Conservation (phyloP, 148 eudicot species). For the Vaccinium myrtillus region DNA sequence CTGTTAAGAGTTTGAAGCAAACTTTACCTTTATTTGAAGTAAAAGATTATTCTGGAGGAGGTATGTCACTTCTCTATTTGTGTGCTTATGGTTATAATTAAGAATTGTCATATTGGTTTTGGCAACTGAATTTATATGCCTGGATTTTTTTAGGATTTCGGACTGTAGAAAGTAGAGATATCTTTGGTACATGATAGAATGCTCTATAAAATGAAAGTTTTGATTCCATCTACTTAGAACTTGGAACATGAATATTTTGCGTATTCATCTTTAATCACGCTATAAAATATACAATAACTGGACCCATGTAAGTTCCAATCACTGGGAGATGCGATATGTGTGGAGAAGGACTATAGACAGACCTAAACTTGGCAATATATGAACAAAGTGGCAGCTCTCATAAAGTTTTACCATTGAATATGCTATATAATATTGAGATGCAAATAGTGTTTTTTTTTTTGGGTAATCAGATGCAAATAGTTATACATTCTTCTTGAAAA, state of each 20-base stretch:
- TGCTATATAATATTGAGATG: not conserved
- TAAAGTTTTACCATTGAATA: not conserved
- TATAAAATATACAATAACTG: not conserved
- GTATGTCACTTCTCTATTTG: not conserved
- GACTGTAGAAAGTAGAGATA: not conserved
- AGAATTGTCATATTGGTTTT: not conserved
- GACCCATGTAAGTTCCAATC: not conserved
- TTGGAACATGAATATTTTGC: not conserved
- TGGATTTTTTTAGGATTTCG: not conserved
- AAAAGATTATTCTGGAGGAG: not conserved
- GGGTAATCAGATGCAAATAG: not conserved
- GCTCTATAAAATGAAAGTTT: not conserved
- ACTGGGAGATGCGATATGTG: not conserved
- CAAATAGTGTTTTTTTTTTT: not conserved
- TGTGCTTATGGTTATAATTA: not conserved
- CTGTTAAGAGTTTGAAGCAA: not conserved
- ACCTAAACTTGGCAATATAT: not conserved
- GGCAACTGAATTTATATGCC: not conserved
- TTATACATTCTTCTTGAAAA: slow-evolving; percentile 1
- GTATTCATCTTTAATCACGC: not conserved
- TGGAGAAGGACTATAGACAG: not conserved
- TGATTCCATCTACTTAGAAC: not conserved
- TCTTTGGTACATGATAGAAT: not conserved
- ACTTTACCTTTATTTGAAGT: not conserved
- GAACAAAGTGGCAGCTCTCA: not conserved